Evolutionary conservation across 2,329 filamentous ascomycete genomes (phyloP).

Genomic region (Paracoccidioides brasiliensis): DNA sequence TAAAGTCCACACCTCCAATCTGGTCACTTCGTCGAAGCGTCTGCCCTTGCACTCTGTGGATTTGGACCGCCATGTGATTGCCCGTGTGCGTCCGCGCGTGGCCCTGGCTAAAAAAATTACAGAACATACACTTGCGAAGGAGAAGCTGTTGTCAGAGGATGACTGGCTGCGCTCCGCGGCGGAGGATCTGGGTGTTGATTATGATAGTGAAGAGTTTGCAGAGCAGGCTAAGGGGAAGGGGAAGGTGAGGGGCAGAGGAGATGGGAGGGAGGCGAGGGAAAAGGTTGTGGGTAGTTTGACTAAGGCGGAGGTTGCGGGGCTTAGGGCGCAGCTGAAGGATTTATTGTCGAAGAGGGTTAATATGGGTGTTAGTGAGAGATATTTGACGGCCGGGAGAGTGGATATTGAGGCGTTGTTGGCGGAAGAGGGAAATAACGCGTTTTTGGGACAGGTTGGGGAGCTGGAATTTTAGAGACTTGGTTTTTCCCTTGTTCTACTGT

Average conservation of each 20-base stretch:
- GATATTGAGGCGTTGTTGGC: constrained; percentile 62
- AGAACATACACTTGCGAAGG: constrained; percentile 71
- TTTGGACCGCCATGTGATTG: constrained; percentile 66
- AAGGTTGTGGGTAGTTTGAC: constrained; percentile 52
- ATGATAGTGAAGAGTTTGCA: constrained; percentile 76
- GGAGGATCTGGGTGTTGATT: constrained; percentile 86
- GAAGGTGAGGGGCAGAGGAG: constrained; percentile 60
- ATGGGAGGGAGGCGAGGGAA: constrained; percentile 61
- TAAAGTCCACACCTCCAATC: constrained; percentile 62
- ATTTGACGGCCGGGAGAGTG: constrained; percentile 72
- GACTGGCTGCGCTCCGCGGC: constrained; percentile 73
- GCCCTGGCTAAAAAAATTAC: constrained; percentile 76
- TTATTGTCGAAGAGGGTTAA: constrained; percentile 65
- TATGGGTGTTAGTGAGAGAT: constrained; percentile 73
- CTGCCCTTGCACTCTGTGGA: constrained; percentile 61
- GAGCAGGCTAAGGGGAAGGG: constrained; percentile 45
- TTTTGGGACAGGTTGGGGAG: constrained; percentile 46
- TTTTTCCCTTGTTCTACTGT: background rate
- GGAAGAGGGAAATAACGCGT: constrained; percentile 50
- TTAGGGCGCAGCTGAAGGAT: constrained; percentile 59
- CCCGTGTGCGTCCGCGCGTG: constrained; percentile 62
- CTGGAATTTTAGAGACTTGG: constrained; percentile 23
- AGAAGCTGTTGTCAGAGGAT: constrained; percentile 72
- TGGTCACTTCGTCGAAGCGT: constrained; percentile 37
- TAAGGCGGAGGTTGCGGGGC: constrained; percentile 58